phyloP scores from a whole-genome alignment of 83 land plant genomes.

The Diphasiastrum complanatum region DNA sequence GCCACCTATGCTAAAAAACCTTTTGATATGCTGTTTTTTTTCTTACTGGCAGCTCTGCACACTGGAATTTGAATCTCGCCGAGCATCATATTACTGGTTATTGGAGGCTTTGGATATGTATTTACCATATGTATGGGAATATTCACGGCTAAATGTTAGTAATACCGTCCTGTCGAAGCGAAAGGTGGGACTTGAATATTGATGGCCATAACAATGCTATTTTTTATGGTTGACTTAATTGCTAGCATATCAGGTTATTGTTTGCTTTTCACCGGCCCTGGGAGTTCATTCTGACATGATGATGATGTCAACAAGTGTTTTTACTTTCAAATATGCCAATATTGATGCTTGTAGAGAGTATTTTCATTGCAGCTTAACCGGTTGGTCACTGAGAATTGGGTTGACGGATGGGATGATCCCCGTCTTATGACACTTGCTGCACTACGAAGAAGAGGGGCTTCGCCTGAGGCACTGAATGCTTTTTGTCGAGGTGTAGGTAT shows the following conservation, averaged over 20 bases:
- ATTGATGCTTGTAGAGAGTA: background rate
- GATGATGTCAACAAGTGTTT: no score
- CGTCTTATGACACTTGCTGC: constrained; percentile 93
- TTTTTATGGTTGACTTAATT: background rate
- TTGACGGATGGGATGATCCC: constrained; percentile 99
- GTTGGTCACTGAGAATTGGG: constrained; percentile 72
- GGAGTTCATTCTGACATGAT: no score
- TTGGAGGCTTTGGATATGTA: constrained; percentile 74
- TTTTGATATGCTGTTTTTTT: background rate
- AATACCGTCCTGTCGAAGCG: constrained; percentile 95
- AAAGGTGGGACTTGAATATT: constrained; percentile 50
- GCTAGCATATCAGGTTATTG: no score
- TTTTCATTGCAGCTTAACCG: constrained; percentile 58
- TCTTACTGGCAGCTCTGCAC: constrained; percentile 71
- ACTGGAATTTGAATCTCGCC: constrained; percentile 93
- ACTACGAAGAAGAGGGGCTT: constrained; percentile 74
- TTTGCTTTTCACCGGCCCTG: no score
- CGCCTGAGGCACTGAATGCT: constrained; percentile 76
- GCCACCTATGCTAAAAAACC: background rate
- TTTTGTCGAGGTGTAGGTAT: constrained; percentile 93
- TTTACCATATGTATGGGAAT: constrained; percentile 99
- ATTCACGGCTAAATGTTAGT: constrained; percentile 74
- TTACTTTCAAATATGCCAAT: background rate
- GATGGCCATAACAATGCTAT: background rate
- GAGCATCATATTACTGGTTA: constrained; percentile 97